Percentiles rank a stretch among this genome's conserved stretches.
These are phyloP conservation scores for Colletotrichum gloeosporioides DNA, from an alignment of 2,329 filamentous ascomycete genomes.

Conservation along the genomic window DNA sequence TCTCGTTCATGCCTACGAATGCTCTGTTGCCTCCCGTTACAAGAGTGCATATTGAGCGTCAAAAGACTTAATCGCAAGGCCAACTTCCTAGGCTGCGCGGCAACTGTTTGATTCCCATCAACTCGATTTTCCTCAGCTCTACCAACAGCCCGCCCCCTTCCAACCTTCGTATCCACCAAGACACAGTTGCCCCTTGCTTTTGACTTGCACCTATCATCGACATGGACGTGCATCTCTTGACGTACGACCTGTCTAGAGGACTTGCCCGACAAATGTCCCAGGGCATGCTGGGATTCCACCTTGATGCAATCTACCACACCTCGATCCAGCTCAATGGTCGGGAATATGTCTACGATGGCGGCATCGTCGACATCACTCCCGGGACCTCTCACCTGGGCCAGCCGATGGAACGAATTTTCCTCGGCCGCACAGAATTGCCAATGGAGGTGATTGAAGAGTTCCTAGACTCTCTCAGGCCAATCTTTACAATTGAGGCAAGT, in stretches of 20 bases:
- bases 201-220: neutral
- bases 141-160: neutral
- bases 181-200: neutral
- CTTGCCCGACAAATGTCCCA: slow-evolving; percentile 61
- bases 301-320: slow-evolving; percentile 96
- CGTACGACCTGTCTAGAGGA: slow-evolving; percentile 78
- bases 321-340: slow-evolving; percentile 83
- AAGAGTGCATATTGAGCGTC: neutral
- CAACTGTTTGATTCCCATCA: neutral
- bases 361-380: slow-evolving; percentile 81
- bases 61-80: neutral
- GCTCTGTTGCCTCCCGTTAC: slow-evolving; percentile 8
- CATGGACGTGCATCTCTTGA: slow-evolving; percentile 80
- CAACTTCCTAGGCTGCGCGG: neutral
- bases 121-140: neutral
- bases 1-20: slow-evolving; percentile 14
- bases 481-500: slow-evolving; percentile 79
- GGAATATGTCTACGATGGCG: slow-evolving; percentile 91
- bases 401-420: slow-evolving; percentile 76
- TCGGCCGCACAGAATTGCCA: slow-evolving; percentile 81
- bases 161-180: neutral
- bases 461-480: slow-evolving; percentile 78
- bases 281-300: slow-evolving; percentile 60
- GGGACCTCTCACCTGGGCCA: slow-evolving; percentile 86
- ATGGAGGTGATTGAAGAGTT: slow-evolving; percentile 87